phyloP scores from a whole-genome alignment of 2,329 filamentous ascomycete species.

The Dothideomycetes sp. region DNA sequence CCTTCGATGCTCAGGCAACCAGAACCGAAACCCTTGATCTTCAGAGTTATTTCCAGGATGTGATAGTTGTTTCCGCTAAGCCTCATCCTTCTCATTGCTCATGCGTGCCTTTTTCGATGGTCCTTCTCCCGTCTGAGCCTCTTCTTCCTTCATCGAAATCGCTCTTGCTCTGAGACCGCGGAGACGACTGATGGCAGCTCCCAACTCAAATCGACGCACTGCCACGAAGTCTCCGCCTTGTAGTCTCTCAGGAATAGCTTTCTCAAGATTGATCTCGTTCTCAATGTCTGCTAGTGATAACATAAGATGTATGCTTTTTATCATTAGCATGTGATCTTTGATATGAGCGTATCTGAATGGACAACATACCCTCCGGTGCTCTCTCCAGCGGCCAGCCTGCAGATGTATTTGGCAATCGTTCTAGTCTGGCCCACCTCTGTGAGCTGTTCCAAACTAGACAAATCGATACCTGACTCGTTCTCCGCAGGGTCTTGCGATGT shows the following conservation, averaged over 20 bases:
- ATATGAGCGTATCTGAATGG: no score
- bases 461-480: conserved; percentile 23
- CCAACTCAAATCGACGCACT: conserved; percentile 23
- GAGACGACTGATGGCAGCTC: conserved; percentile 23
- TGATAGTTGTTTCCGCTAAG: no score
- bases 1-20: no score
- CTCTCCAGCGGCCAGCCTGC: conserved; percentile 14
- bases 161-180: conserved; percentile 16
- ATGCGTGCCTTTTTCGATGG: conserved; percentile 11
- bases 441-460: conserved; percentile 24
- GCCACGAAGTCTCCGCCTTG: conserved; percentile 25
- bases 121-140: conserved; percentile 13
- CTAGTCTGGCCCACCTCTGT: conserved; percentile 26
- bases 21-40: no score
- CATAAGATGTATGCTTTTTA: conserved; percentile 17
- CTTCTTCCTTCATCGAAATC: neutral
- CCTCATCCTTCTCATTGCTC: no score
- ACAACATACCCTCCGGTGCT: conserved; percentile 1
- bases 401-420: conserved; percentile 20
- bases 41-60: no score
- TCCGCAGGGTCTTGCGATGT: conserved; percentile 23
- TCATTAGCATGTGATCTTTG: no score
- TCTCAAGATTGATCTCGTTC: conserved; percentile 18
- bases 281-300: conserved; percentile 18
- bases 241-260: conserved; percentile 19